Conservation (phyloP, 257 asterid species). For the Fraxinus pennsylvanica region DNA sequence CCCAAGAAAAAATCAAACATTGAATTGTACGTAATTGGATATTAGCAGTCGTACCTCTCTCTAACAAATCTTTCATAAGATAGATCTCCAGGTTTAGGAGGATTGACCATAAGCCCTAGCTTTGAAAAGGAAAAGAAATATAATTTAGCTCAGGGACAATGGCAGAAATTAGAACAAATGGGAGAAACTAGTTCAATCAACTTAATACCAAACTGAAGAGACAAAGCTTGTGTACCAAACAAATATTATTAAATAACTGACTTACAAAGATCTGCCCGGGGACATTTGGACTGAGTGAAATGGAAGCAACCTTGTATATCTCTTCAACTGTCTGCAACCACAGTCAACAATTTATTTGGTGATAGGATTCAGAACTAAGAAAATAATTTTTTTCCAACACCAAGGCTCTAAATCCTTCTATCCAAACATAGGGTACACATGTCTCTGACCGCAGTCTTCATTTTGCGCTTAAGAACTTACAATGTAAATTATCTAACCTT, state of each 20-base stretch:
- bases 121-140: slow-evolving; percentile 37
- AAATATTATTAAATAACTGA: neutral
- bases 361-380: neutral
- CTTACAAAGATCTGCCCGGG: slow-evolving; percentile 98
- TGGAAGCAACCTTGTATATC: slow-evolving; percentile 95
- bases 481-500: too few relatives aligned
- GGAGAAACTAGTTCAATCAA: neutral
- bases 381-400: neutral
- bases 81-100: slow-evolving; percentile 92
- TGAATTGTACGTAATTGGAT: neutral
- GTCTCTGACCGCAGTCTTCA: neutral
- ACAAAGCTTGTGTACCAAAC: neutral
- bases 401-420: neutral
- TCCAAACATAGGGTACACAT: neutral
- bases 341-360: neutral
- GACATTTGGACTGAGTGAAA: slow-evolving; percentile 92
- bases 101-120: slow-evolving; percentile 96
- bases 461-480: too few relatives aligned
- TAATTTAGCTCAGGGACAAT: neutral
- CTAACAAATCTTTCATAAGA: slow-evolving; percentile 72
- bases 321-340: slow-evolving; percentile 84
- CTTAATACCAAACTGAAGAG: neutral
- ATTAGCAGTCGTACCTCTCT: slow-evolving; percentile 64
- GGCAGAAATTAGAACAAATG: neutral
- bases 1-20: neutral